Base-by-base conservation (phyloP, 1,284 basidiomycete genomes). In the Ustilago nuda region DNA sequence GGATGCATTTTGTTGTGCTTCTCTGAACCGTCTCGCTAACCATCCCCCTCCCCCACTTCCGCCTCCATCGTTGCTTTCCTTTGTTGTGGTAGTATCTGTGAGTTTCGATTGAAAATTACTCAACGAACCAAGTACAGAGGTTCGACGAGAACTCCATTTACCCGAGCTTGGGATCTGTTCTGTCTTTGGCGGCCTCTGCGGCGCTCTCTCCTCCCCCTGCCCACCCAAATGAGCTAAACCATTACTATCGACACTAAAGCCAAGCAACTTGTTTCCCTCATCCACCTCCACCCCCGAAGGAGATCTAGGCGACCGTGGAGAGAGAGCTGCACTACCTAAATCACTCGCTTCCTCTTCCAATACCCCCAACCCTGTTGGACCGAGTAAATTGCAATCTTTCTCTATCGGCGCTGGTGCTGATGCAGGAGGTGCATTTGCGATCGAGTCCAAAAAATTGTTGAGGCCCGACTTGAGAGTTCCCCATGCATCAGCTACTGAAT, bases 291-390 rank as follows among this genome's bases (percentile, higher is more conserved):
- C 2, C 1, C 61, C 64, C 5, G 64, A 61, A 6, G 69, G 73
- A n/a, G 68, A 65, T 1, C 54, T 56, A n/a, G 74, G 74, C 13
- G 69, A 72, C 1, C 74, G 54, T 9, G 59, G 73, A 17, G 73
- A 76, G 0, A 66, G 19, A 12, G 68, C 69, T 3, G 19, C 66
- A 56, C 68, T 72, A 9, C 66, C 74, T 19, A 63, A 63, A 46
- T 76, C 74, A 19, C 56, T 61, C 5, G 63, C 67, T 37, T 76
- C 74, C 17, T 76, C 74, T 23, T 76, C 74, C 46, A 76, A 41
- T 41, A 76, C 74, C 4, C 66, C 36, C 37, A 76, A 50, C 11
- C 55, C 53, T 1, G 55, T 32, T 39, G 56, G 67, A 19, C 54
- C 36, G 19, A 61, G 37, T 58, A 61, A 50, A 1, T 15, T 43